Base-by-base conservation (phyloP, 1,284 basidiomycete genomes). In the Phlebopus sp. region DNA sequence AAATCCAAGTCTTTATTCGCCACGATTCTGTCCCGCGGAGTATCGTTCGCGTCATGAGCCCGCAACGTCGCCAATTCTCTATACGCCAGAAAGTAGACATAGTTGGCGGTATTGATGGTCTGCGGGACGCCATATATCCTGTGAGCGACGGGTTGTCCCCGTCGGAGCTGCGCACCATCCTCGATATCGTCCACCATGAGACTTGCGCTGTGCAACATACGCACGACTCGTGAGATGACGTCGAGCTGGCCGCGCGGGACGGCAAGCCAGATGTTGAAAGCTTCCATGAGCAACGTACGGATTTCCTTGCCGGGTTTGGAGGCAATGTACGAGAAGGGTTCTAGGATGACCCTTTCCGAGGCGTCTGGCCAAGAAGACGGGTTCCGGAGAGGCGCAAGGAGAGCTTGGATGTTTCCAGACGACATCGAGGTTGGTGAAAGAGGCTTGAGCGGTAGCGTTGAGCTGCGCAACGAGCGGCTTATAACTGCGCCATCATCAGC, bases 121-220 rank as follows among this genome's bases (percentile, higher is more conserved):
- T 98, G 95, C 0, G 96, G 92, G 2, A 97, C 72, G 2, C 96
- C 96, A 60, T 96, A 99, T 54, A 98, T 93, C 70, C 90, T 92
- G 71, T 99, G 95, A 0, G 92, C 84, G 13, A 96, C 94, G 36
- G 91, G 97, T 19, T 84, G 77, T 0, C 96, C 95, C 47, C 95
- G 71, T 8, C 97, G 77, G 21, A 99, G 75, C 57, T 95, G 90
- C 0, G 93, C 92, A 55, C 91, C 90, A 62, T 99, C 97, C 68
- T 99, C 93, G 32, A 99, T 96, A 64, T 99, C 97, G 66, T 99
- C 97, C 60, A 99, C 85, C 94, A 99, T 78, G 32, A 99, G 73
- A 62, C 91, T 96, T 2, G 94, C 92, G 42, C 86, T 93, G 59
- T 99, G 97, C 30, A 99, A 77, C 91, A 96, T 97, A 55, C 84